Conservation (phyloP, 208 protist species). For the Phytomonas sp. region DNA sequence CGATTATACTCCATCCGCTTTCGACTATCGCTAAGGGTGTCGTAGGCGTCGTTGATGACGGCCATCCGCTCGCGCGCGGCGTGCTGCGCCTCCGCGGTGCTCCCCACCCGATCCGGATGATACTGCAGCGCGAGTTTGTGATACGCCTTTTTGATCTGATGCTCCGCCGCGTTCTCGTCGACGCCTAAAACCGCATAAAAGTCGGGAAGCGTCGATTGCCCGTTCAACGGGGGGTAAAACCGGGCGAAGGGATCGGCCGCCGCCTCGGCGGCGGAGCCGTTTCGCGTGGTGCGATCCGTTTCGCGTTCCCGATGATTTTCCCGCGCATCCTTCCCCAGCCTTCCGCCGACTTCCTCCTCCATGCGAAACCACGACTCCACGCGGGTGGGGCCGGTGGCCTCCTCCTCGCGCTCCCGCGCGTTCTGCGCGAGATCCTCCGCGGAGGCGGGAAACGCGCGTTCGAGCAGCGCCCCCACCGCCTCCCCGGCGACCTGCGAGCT, state of each 20-base stretch:
- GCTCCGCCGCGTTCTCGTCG: slow-evolving; percentile 24
- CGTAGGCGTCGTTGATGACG: slow-evolving; percentile 74
- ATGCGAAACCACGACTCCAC: too few relatives aligned
- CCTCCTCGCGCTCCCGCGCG: slow-evolving; percentile 29
- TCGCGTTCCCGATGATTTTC: too few relatives aligned
- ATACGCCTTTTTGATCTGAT: slow-evolving; percentile 71
- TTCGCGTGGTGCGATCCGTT: too few relatives aligned
- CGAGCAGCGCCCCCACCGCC: slow-evolving; percentile 17
- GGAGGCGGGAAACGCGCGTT: slow-evolving; percentile 35
- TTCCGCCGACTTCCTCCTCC: too few relatives aligned
- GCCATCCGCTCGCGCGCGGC: slow-evolving; percentile 56
- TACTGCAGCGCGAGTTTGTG: slow-evolving; percentile 38
- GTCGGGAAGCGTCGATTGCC: slow-evolving; percentile 8
- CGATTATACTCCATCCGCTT: slow-evolving; percentile 63
- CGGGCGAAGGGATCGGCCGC: background rate
- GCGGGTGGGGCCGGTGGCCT: slow-evolving; percentile 14
- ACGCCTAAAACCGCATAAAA: slow-evolving; percentile 64
- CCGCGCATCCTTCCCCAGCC: background rate
- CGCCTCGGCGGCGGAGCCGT: background rate
- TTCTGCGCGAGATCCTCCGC: slow-evolving; percentile 44
- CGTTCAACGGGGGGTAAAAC: background rate
- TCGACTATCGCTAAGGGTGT: slow-evolving; percentile 45
- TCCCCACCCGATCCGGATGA: slow-evolving; percentile 60
- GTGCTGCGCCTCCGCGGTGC: slow-evolving; percentile 26
- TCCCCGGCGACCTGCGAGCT: slow-evolving; percentile 6